Percentiles rank a stretch among this genome's conserved stretches.
Evolutionary conservation across 129 eudicot genomes (phyloP).

Genomic region (Chrysanthemum makinoi): DNA sequence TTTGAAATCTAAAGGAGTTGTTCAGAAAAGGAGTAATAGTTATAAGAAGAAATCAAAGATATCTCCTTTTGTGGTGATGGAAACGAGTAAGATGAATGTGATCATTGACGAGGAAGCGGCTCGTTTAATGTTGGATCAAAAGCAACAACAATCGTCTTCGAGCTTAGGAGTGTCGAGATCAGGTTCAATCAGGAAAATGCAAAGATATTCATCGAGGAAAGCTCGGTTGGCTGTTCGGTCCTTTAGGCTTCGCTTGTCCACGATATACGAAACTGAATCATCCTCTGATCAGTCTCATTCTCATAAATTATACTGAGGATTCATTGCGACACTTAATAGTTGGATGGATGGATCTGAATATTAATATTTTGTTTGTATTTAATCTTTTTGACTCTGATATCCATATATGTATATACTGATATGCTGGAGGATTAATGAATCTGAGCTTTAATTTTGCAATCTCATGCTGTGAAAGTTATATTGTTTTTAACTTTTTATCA

Average conservation of each 20-base stretch:
- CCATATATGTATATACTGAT: too few relatives aligned
- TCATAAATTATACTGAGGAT: neutral
- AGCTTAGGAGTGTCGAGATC: slow-evolving; percentile 30
- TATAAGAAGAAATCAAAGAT: slow-evolving; percentile 22
- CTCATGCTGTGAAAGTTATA: too few relatives aligned
- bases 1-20: neutral
- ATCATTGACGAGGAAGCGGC: slow-evolving; percentile 21
- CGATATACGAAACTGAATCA: slow-evolving; percentile 33
- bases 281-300: slow-evolving; percentile 12
- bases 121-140: neutral
- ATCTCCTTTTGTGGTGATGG: slow-evolving; percentile 37
- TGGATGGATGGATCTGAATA: too few relatives aligned
- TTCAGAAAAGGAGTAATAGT: neutral
- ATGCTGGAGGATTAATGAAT: too few relatives aligned
- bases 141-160: neutral
- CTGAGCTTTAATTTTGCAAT: too few relatives aligned
- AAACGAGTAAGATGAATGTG: slow-evolving; percentile 37
- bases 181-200: slow-evolving; percentile 31
- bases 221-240: slow-evolving; percentile 38
- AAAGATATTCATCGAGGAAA: slow-evolving; percentile 29
- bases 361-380: too few relatives aligned
- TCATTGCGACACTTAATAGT: too few relatives aligned
- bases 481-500: too few relatives aligned
- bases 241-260: slow-evolving; percentile 31
- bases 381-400: too few relatives aligned